Base-by-base conservation (phyloP, 495 filamentous ascomycete genomes). In the Poronia punctata region DNA sequence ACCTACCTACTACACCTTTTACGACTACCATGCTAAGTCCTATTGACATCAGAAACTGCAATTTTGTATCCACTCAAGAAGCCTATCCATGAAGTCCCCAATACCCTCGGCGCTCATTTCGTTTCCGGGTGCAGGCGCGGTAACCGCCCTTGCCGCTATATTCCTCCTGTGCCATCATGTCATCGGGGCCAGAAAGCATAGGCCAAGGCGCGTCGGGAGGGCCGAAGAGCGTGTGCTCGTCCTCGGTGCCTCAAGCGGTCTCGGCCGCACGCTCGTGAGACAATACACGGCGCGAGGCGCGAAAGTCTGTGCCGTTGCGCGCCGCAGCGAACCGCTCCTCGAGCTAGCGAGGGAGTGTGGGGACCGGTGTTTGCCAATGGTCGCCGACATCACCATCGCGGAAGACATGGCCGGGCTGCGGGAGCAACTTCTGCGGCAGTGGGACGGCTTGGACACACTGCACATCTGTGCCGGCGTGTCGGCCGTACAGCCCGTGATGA, bases 401-500 rank as follows among this genome's bases (percentile, higher is more conserved):
- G 37, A 33, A 5, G 51, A 54, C 14, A 55, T 60, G 54, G 48
- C 46, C 4, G 35, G 42, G 7, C 29, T 57, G 36, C 46, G 57
- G 17, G 44, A 45, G 6, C 25, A 26, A 15, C 7, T 60, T 20
- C 27, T 46, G 7, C 20, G 19, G 5, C 36, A 46, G 38, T 57
- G 53, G 57, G 49, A 39, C 15, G 54, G 54, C 7, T 24, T 60
- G 25, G 57, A 60, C 43, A 48, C 57, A 1, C 38, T 60, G 18
- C 40, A 51, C 14, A 25, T 60, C 8, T 54, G 54, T 27, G 57
- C 54, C 7, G 57, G 57, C 1, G 57, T 60, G 1, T 57, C 54
- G 22, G 57, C 57, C 10, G 54, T 60, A 37, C 57, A 57, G 38
- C 57, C 57, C 1, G 45, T 57, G 12, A 57, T 60, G 54, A 37